Base-by-base conservation (phyloP, 352 stramenopile species). In the Globisporangium yorkense region DNA sequence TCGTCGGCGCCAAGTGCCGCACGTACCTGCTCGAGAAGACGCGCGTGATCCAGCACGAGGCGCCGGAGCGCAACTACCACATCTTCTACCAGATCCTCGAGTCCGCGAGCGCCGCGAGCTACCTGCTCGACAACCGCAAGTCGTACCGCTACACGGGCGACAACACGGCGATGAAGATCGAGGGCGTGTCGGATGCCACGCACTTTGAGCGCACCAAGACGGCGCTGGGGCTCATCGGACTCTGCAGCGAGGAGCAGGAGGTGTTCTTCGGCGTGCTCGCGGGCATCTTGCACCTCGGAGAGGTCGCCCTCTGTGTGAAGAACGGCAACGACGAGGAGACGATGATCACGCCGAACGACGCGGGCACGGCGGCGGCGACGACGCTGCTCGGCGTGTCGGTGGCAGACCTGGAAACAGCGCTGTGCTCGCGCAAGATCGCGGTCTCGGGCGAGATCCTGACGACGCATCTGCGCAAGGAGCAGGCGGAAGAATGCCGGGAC, bases 11-110 rank as follows among this genome's bases (percentile, higher is more conserved):
- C 54, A 97, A 96, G 62, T 97, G 97, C 52, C 87, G 95, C 66
- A 99, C 96, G 13, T 99, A 98, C 67, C 67, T 99, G 9, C 68
- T 99, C 5, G 96, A 99, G 72, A 98, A 99, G 80, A 97, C 96
- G 8, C 92, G 97, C 67, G 84, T 99, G 45, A 97, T 97, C 31
- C 88, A 91, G 35, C 96, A 99, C 67, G 91, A 96, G 56, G 77
- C 76, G 2, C 79, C 89, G 2, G 96, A 99, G 69, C 74, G 96
- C 27, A 98, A 98, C 68, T 98, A 98, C 73, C 94, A 98, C 74
- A 98, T 99, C 62, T 98, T 98, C 67, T 98, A 98, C 68, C 85
- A 98, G 51, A 51, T 63, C 45, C 53, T 61, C n/a, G 52, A 56
- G 40, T 55, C 54, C 68, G 33, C 40, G 24, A 3, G 21, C n/a